A percentile compares a stretch with the other conserved stretches of the same genome.
Evolutionary conservation across 257 asterid genomes (phyloP).

Genomic region (Fraxinus americana): DNA sequence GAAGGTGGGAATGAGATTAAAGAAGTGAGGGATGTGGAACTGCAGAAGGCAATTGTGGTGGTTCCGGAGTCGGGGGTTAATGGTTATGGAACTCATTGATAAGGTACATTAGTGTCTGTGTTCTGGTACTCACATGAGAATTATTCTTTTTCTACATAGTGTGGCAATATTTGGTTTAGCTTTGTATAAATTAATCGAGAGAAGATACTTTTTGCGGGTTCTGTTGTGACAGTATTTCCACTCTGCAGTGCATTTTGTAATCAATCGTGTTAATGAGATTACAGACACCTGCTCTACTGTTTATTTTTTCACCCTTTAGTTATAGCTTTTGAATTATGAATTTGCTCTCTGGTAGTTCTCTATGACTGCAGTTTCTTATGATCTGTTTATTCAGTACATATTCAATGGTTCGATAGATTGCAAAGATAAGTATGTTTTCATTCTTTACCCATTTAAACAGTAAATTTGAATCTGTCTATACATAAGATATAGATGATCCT

Average conservation of each 20-base stretch:
- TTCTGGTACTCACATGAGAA: slow-evolving; percentile 18
- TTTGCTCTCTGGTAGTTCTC: not conserved
- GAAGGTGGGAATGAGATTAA: slow-evolving; percentile 48
- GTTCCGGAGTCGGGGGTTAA: slow-evolving; percentile 49
- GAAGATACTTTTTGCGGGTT: slow-evolving; percentile 7
- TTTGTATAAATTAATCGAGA: slow-evolving; percentile 18
- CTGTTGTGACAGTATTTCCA: not conserved
- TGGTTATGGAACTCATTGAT: slow-evolving; percentile 54
- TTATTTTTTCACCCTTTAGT: not conserved
- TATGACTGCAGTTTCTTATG: not conserved
- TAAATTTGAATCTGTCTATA: not conserved
- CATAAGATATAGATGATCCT: not conserved
- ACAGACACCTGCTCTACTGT: not conserved
- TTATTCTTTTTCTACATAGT: slow-evolving; percentile 27
- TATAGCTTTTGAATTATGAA: not conserved
- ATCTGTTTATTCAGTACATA: not conserved
- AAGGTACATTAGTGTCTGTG: slow-evolving; percentile 36
- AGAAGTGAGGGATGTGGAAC: slow-evolving; percentile 54
- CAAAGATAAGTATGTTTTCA: not conserved
- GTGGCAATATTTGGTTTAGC: slow-evolving; percentile 24
- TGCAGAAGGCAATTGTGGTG: slow-evolving; percentile 49
- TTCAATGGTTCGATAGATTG: not conserved
- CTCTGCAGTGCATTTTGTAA: not conserved
- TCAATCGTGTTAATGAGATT: not conserved
- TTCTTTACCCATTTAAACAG: not conserved